Base-by-base conservation (phyloP, 495 filamentous ascomycete genomes). In the Clohesyomyces aquaticus region DNA sequence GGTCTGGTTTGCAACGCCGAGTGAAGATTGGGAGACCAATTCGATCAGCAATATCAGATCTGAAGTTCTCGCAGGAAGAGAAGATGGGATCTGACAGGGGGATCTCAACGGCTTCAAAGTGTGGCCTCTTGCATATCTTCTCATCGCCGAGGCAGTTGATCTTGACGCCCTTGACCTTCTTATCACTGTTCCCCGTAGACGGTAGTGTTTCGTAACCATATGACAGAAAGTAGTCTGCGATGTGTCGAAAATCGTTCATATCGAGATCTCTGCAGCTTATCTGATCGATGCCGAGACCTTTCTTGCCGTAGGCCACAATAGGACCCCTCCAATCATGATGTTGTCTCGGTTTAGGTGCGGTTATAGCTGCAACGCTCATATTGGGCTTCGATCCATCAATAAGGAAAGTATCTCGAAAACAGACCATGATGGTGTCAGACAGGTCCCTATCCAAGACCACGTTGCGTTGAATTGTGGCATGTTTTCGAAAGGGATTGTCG, bases 121-220 rank as follows among this genome's bases (percentile, higher is more conserved):
- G 51, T n/a, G 68, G 19, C 60, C 16, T 29, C 9, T 32, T 60
- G n/a, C 46, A 47, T 9, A 66, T 51, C 42, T 60, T 63, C 45
- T 63, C 57, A 53, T 76, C 74, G 25, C 74, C 71, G 18, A 63
- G 4, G 50, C 74, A 77, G 41, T 73, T 75, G 61, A 76, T 74
- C 48, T 63, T 71, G 3, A 76, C 72, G 26, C 70, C 74, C 38
- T 59, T 66, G 16, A 71, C 38, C 23, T 51, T 59, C 26, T 51
- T 49, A 4, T 16, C 43, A 10, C 38, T 21, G 14, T n/a, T n/a
- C n/a, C n/a, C n/a, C 28, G 12, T 49, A 53, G 25, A 47, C 28
- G 9, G 28, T 14, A 18, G 4, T 1, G 60, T 42, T 48, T 21
- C 42, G 12, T 23, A n/a, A 41, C 47, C 46, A 41, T 67, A 69